Conservation (phyloP, 2,329 filamentous ascomycete species). For the Graphilbum fragrans region DNA sequence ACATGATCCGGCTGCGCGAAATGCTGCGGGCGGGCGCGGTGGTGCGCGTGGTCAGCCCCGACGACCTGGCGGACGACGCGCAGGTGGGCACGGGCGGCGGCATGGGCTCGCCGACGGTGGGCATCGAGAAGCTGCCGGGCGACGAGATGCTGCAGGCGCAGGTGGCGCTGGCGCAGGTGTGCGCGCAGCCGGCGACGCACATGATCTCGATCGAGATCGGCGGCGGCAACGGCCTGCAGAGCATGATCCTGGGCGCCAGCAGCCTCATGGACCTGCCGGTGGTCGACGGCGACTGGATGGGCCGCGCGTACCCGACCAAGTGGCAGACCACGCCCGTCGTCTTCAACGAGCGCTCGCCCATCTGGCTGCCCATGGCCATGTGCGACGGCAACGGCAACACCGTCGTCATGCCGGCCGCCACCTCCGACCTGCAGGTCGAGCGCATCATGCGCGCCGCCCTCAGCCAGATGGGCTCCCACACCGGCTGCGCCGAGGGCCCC, state of each 20-base stretch:
- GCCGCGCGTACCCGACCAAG: conserved; percentile 39
- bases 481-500: conserved; percentile 34
- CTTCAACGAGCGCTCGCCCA: conserved; percentile 32
- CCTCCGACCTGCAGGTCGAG: conserved; percentile 34
- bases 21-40: conserved; percentile 36
- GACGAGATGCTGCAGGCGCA: conserved; percentile 42
- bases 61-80: conserved; percentile 36
- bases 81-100: conserved; percentile 43
- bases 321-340: conserved; percentile 31
- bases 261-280: conserved; percentile 36
- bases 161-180: conserved; percentile 38
- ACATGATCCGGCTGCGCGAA: conserved; percentile 36
- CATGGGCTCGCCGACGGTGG: conserved; percentile 47
- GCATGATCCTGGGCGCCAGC: conserved; percentile 42
- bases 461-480: conserved; percentile 42
- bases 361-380: conserved; percentile 33
- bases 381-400: conserved; percentile 40
- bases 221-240: conserved; percentile 51
- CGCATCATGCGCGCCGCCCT: conserved; percentile 36
- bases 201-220: conserved; percentile 55
- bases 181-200: conserved; percentile 24
- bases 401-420: conserved; percentile 33
- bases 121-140: conserved; percentile 46
- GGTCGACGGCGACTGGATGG: conserved; percentile 46
- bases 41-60: conserved; percentile 37